Conservation (phyloP, 768 basidiomycete species). For the Psilocybe tampanensis region DNA sequence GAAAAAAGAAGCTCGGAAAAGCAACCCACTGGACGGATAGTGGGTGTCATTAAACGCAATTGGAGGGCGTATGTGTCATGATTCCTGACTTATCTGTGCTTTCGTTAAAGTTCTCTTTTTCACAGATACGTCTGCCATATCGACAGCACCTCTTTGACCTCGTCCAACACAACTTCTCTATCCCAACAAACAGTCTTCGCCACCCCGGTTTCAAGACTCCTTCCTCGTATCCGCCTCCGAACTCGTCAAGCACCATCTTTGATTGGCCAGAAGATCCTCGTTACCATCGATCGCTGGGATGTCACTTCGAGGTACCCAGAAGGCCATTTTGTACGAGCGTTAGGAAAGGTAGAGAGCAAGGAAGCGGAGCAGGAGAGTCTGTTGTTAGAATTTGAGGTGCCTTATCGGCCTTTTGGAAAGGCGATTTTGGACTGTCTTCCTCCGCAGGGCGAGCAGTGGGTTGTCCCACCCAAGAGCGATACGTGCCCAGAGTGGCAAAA, state of each 20-base stretch:
- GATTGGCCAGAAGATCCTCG: constrained; percentile 92
- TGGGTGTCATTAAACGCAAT: constrained; percentile 92
- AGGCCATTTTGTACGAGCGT: constrained; percentile 92
- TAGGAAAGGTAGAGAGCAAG: constrained; percentile 91
- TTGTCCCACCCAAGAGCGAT: constrained; percentile 77
- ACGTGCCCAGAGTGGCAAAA: constrained; percentile 64
- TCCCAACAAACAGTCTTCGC: constrained; percentile 93
- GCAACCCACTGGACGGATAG: constrained; percentile 90
- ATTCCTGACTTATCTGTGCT: constrained; percentile 5
- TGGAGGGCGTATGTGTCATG: constrained; percentile 80
- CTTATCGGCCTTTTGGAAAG: constrained; percentile 95
- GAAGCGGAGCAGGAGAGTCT: constrained; percentile 96
- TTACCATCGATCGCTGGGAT: constrained; percentile 94
- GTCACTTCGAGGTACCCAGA: constrained; percentile 88
- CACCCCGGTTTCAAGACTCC: constrained; percentile 85
- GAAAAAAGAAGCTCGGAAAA: constrained; percentile 53
- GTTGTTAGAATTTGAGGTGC: constrained; percentile 92
- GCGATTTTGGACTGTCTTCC: constrained; percentile 93
- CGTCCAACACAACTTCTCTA: constrained; percentile 74
- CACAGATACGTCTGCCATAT: constrained; percentile 92
- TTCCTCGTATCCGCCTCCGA: constrained; percentile 92
- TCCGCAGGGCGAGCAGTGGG: constrained; percentile 86
- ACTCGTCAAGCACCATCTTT: constrained; percentile 93
- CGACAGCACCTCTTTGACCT: constrained; percentile 85
- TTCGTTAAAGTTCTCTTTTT: constrained; percentile 1